Percentiles rank a stretch among this genome's conserved stretches.
Conservation (phyloP, 306 rosid species). For the Luffa aegyptiaca region DNA sequence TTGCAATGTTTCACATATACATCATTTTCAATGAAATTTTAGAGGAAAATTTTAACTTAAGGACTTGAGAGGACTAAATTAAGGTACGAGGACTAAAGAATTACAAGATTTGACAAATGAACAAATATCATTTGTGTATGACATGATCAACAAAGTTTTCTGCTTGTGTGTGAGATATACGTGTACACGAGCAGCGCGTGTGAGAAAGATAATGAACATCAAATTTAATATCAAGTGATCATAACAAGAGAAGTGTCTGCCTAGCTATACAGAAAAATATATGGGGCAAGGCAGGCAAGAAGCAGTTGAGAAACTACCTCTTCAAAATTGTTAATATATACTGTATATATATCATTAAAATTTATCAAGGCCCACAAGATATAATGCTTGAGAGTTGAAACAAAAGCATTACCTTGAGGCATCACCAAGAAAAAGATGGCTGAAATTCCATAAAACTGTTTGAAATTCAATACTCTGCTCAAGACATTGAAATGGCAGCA, state of each 20-base stretch:
- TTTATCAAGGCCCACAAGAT: background rate
- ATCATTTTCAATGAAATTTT: background rate
- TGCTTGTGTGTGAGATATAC: background rate
- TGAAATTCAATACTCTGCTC: background rate
- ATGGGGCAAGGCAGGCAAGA: background rate
- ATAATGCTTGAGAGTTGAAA: slow-evolving; percentile 1
- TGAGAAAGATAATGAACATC: background rate
- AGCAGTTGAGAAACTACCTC: background rate
- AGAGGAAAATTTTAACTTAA: background rate
- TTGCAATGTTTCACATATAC: background rate
- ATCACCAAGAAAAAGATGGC: background rate
- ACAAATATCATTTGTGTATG: background rate
- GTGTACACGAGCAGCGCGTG: background rate
- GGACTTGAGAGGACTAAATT: background rate
- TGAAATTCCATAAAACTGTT: background rate
- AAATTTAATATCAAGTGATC: background rate
- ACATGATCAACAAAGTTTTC: background rate
- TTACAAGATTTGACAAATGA: background rate
- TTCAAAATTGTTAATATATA: background rate
- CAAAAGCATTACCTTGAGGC: background rate
- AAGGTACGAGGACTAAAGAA: background rate
- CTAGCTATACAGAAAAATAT: background rate
- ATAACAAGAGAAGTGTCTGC: background rate
- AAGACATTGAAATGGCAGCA: background rate
- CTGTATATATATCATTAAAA: background rate